A percentile compares a stretch with the other conserved stretches of the same genome.
phyloP scores from a whole-genome alignment of 2,329 filamentous ascomycete genomes.

The Penicillium sp. region DNA sequence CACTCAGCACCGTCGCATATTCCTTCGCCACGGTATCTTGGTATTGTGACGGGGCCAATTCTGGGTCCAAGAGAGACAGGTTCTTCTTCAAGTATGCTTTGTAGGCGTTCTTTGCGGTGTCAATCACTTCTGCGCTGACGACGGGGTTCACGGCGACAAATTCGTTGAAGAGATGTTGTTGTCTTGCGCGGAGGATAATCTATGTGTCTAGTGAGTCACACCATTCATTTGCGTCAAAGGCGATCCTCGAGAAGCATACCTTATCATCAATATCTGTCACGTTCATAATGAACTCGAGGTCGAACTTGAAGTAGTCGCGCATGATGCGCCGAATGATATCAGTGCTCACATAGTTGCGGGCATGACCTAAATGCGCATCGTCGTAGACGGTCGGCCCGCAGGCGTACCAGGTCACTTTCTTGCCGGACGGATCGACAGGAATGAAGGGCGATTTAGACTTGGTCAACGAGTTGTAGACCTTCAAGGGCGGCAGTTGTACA shows the following conservation, averaged over 20 bases:
- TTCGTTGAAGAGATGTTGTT: constrained; percentile 73
- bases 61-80: constrained; percentile 50
- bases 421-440: constrained; percentile 65
- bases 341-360: constrained; percentile 85
- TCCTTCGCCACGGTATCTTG: constrained; percentile 47
- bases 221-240: neutral
- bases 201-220: constrained; percentile 28
- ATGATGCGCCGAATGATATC: constrained; percentile 84
- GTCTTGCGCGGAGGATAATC: constrained; percentile 66
- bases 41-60: constrained; percentile 48
- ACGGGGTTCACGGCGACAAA: constrained; percentile 56
- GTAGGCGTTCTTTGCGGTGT: constrained; percentile 53
- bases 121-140: constrained; percentile 46
- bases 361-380: constrained; percentile 78
- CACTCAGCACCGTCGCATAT: constrained; percentile 56
- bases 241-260: constrained; percentile 37
- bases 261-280: constrained; percentile 83
- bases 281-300: constrained; percentile 88
- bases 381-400: constrained; percentile 87
- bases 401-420: constrained; percentile 78
- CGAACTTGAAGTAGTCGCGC: constrained; percentile 76
- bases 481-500: constrained; percentile 55
- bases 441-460: constrained; percentile 71
- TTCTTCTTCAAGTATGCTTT: constrained; percentile 66
- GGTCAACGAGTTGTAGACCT: constrained; percentile 78